These are phyloP conservation scores for Hyphopichia wangnamkhiaoensis DNA, from an alignment of 1,139 yeast genomes.

Conservation along the genomic window DNA sequence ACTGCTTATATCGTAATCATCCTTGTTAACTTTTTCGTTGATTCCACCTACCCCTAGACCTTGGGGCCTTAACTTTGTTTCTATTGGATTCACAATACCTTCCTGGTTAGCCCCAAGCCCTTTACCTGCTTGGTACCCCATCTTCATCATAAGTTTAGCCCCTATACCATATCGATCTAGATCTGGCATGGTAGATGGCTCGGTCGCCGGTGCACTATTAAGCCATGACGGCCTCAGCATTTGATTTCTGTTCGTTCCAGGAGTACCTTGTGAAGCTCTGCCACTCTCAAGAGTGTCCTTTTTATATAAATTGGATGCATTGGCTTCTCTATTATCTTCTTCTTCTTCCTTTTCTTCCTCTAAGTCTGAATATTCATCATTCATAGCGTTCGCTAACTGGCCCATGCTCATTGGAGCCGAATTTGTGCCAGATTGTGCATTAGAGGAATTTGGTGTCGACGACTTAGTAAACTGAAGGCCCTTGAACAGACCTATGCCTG, in stretches of 20 bases:
- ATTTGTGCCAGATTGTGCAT: not conserved
- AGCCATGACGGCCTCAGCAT: not conserved
- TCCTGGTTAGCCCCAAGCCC: conserved; percentile 74
- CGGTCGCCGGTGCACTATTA: not conserved
- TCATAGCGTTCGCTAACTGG: conserved; percentile 13
- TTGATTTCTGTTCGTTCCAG: not conserved
- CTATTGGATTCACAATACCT: conserved; percentile 81
- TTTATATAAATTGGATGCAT: no score
- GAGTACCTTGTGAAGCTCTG: not conserved
- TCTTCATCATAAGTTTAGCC: conserved; percentile 70
- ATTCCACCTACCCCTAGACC: conserved; percentile 76
- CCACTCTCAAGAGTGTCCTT: no score
- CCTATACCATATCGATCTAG: conserved; percentile 72
- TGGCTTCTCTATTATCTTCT: conserved; percentile 8
- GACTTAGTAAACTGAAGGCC: conserved; percentile 3
- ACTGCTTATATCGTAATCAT: conserved; percentile 14
- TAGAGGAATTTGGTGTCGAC: not conserved
- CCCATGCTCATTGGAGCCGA: not conserved
- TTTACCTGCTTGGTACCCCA: conserved; percentile 85
- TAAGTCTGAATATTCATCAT: conserved; percentile 23
- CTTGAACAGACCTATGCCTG: not conserved
- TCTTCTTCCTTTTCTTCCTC: conserved; percentile 19
- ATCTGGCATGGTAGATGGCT: conserved; percentile 1
- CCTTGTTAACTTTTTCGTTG: conserved; percentile 29
- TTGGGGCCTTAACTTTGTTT: conserved; percentile 63